Evolutionary conservation across 1,284 basidiomycete species (phyloP), one percentile per base, ranked within the genome.

Genomic region (Pyrrhoderma noxium): DNA sequence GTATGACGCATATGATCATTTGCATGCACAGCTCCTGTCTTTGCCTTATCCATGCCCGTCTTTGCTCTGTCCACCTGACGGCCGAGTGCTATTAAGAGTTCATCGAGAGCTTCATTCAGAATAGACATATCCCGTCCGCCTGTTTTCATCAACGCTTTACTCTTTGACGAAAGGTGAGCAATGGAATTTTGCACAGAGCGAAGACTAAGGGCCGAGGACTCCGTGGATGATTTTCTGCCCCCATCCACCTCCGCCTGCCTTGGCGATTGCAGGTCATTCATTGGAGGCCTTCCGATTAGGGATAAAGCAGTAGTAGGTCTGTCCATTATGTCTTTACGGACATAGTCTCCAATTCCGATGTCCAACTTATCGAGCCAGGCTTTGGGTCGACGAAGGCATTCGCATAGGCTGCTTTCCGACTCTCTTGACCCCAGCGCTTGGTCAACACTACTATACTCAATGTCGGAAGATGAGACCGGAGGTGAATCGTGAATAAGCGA

Each of bases 61-160:
- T 51, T 49, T 27, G 40, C 42, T 3, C 13, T 36, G 13, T 52
- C 27, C 1, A 52, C 19, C 25, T 56, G 54, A 8, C 47, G 54
- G 1, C 31, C 22, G 11, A 56, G 42, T 18, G 46, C 45, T 13
- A 21, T 27, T 5, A 56, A 23, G 21, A 56, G 42, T 22, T 56
- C 54, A 45, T 56, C 54, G 21, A 52, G 44, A 14, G 54, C 51
- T 18, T 56, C 54, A 35, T 46, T 41, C 11, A 56, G 19, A 16
- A 22, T 27, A n/a, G 5, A n/a, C 40, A 56, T n/a, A 36, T 56
- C 54, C 23, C 37, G 39, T 13, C 51, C 45, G 19, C 45, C 42
- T 14, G 49, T 42, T 31, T 45, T 23, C 45, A 39, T 39, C 34
- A 56, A 31, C 3, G 54, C 50, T 25, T 55, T 55, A 25, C 54